A percentile compares a stretch with the other conserved stretches of the same genome.
Evolutionary conservation across 129 eudicot species (phyloP).

Genomic region (Escallonia rubra): DNA sequence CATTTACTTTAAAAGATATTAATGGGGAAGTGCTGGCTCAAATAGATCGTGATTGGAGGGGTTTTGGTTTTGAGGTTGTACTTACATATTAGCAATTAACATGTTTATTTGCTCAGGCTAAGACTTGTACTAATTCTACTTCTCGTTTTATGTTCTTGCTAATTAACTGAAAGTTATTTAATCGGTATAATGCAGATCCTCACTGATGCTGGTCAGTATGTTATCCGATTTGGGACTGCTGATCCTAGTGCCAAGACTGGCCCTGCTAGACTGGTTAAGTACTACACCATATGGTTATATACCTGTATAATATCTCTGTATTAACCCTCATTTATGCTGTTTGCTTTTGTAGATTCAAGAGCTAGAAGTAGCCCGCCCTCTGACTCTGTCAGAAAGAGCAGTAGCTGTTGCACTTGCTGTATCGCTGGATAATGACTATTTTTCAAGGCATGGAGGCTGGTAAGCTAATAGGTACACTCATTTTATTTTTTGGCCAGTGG

Average conservation of each 20-base stretch:
- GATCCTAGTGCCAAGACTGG: slow-evolving; percentile 25
- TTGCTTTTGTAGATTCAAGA: slow-evolving; percentile 54
- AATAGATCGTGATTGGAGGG: slow-evolving; percentile 98
- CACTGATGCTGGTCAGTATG: slow-evolving; percentile 99
- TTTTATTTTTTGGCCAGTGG: neutral
- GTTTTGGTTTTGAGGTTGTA: slow-evolving; percentile 92
- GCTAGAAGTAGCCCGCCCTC: slow-evolving; percentile 60
- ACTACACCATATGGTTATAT: neutral
- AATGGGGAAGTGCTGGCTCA: slow-evolving; percentile 83
- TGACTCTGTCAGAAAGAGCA: slow-evolving; percentile 82
- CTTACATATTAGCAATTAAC: slow-evolving; percentile 5
- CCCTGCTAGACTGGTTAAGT: slow-evolving; percentile 50
- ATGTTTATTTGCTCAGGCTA: neutral
- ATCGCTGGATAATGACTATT: slow-evolving; percentile 89
- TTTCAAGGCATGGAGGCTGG: slow-evolving; percentile 96
- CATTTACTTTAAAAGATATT: slow-evolving; percentile 79
- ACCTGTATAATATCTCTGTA: neutral
- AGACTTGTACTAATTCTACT: neutral
- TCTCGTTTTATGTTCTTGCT: neutral
- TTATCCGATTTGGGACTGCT: slow-evolving; percentile 76
- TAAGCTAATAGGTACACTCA: slow-evolving; percentile 24
- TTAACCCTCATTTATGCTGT: neutral
- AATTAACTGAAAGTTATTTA: neutral
- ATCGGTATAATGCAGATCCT: slow-evolving; percentile 49
- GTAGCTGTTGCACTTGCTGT: slow-evolving; percentile 95